A percentile compares a stretch with the other conserved stretches of the same genome.
phyloP scores from a whole-genome alignment of 306 rosid genomes.

The Comarum palustre region DNA sequence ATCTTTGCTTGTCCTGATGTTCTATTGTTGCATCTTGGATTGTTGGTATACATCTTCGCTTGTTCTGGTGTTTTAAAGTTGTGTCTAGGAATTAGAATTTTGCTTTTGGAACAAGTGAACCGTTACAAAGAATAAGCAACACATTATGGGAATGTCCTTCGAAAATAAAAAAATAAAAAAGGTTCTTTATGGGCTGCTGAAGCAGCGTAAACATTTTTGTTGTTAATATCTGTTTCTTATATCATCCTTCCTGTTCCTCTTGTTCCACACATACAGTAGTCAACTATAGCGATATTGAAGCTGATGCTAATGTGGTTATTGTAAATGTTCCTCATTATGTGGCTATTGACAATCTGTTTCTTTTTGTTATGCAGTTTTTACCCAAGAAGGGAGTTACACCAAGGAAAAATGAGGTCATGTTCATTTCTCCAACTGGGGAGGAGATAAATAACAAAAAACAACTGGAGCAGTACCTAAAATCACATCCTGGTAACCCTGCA shows the following conservation, averaged over 20 bases:
- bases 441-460: conserved; percentile 61
- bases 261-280: background rate
- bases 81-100: background rate
- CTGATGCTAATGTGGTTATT: background rate
- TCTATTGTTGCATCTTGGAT: no score
- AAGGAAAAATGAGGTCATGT: conserved; percentile 63
- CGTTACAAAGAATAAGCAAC: background rate
- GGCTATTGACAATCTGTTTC: conserved; percentile 13
- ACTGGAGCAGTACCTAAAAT: conserved; percentile 81
- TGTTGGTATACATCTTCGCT: background rate
- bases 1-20: background rate
- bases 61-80: background rate
- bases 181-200: background rate
- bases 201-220: background rate
- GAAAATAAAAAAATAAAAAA: background rate
- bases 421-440: conserved; percentile 83
- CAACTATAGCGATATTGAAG: background rate
- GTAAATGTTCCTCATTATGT: conserved; percentile 5
- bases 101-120: background rate
- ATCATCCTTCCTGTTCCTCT: background rate
- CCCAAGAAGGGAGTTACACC: conserved; percentile 79
- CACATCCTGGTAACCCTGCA: conserved; percentile 66
- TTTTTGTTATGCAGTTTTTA: conserved; percentile 47
- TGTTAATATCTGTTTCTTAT: background rate
- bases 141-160: background rate